Evolutionary conservation across 192 early-diverging fungal species (phyloP), one percentile per base, ranked within the genome.

Genomic region (Rhizoclosmatium globosum): DNA sequence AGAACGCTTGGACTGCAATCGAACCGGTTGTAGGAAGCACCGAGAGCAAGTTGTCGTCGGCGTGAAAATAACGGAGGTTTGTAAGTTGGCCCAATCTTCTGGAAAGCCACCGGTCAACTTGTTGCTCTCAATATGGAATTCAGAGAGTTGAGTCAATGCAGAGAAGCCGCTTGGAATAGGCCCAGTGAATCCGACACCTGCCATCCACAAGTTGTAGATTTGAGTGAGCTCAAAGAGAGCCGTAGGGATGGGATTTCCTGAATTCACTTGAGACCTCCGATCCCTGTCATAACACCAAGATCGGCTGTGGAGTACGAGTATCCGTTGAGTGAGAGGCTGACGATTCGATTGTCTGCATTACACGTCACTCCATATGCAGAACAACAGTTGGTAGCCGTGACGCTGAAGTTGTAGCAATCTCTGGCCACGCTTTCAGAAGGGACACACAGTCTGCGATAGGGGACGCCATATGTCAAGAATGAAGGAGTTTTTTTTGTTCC

Each of bases 21-120:
- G 13, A 13, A 31, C 31, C 31, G 31, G 64, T 11, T 13, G 17
- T 13, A 13, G 39, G 21, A 31, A 31, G 21, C 15, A n/a, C 31
- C 15, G 17, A n/a, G 17, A 65, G 31, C 31, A n/a, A 13, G 64
- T 65, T 65, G 64, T 31, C 39, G 31, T 65, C 64, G 17, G 64
- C 64, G 64, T 65, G 64, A 65, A 65, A 65, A 31, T 65, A 65
- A 31, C 64, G 64, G 11, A 65, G 31, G 39, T n/a, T 31, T 13
- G 31, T 13, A 41, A 65, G 39, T 13, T 41, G 19, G 64, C 11
- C 64, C 64, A 65, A 31, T 65, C 64, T 0, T 31, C 31, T n/a
- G 64, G 64, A 41, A 65, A 65, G 13, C 64, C 64, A 13, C 64
- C 64, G 0, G 31, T 31, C 17, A 65, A 31, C 21, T n/a, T 31